Evolutionary conservation across 495 filamentous ascomycete species (phyloP), one percentile per base, ranked within the genome.

Genomic region (Neurospora sp.): DNA sequence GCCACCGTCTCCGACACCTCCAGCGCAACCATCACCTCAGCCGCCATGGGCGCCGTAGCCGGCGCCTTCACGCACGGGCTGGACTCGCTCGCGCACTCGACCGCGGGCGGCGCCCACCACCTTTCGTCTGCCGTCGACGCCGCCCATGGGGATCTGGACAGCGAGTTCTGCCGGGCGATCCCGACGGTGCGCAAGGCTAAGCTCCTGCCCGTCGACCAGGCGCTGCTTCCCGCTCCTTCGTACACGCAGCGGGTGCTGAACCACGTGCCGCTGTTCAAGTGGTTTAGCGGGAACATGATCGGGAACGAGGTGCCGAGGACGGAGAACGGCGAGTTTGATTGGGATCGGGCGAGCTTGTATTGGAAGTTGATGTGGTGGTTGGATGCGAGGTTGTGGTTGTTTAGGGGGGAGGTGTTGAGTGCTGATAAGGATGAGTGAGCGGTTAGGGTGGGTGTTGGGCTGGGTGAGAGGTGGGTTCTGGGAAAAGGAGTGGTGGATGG

Each of bases 311-410:
- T 94, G 27, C 92, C 92, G 46, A 86, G 92, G 54, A 89, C 85
- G 41, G 93, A 94, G n/a, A 84, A 89, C 69, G 93, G 93, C n/a
- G 87, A 88, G 2, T 94, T 96, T 74, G 93, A 97, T 76, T 91
- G 88, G 81, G 87, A 85, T 44, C 88, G 85, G 73, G 93, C 93
- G 4, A 92, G 89, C 73, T 79, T 90, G 54, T 96, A 94, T 81
- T 97, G 94, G 94, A 87, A 85, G 75, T 66, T 88, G 23, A 83
- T 88, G 73, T 88, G 82, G 78, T 85, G 79, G 79, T 76, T 89
- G 44, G 86, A 88, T 76, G 77, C 79, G 14, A 79, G 79, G 75
- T 83, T 87, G 37, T 78, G 83, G 1, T 78, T 87, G 66, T 88
- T 88, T 73, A 82, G 84, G 38, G 80, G 84, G 69, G 85, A 87